These are phyloP conservation scores for Baorangia bicolor DNA, from an alignment of 768 basidiomycete genomes.

Conservation along the genomic window DNA sequence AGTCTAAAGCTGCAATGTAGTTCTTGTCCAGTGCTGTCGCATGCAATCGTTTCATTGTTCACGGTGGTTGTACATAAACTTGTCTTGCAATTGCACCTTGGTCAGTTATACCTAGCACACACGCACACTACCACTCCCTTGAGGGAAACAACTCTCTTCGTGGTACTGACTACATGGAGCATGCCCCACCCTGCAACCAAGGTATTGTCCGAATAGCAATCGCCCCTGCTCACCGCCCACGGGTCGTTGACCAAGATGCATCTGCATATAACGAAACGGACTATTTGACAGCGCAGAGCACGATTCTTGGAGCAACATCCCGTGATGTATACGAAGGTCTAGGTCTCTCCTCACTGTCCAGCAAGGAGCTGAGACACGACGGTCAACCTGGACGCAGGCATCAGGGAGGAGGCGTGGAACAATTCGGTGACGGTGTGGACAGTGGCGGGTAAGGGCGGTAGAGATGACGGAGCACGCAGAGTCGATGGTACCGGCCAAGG, in stretches of 20 bases:
- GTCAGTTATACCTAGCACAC: slow-evolving; percentile 10
- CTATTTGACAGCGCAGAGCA: slow-evolving; percentile 14
- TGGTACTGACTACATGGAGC: slow-evolving; percentile 16
- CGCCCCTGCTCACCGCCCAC: not conserved
- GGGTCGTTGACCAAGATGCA: slow-evolving; percentile 32
- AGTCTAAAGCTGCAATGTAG: not conserved
- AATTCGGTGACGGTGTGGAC: slow-evolving; percentile 13
- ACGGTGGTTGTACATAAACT: not conserved
- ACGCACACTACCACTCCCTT: slow-evolving; percentile 20
- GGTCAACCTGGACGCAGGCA: slow-evolving; percentile 33
- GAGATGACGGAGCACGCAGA: not conserved
- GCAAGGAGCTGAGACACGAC: slow-evolving; percentile 36
- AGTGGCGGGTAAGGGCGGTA: not conserved
- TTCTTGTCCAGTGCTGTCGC: not conserved
- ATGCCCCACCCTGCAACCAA: slow-evolving; percentile 10
- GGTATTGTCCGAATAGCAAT: slow-evolving; percentile 2
- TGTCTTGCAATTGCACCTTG: too few relatives aligned
- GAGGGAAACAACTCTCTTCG: slow-evolving; percentile 17
- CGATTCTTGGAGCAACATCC: slow-evolving; percentile 35
- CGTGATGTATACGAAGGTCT: slow-evolving; percentile 30
- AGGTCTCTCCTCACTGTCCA: slow-evolving; percentile 34
- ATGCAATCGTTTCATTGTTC: not conserved
- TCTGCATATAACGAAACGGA: slow-evolving; percentile 21
- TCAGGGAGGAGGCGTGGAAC: slow-evolving; percentile 19
- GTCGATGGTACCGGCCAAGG: slow-evolving; percentile 9